Evolutionary conservation across 1,284 basidiomycete species (phyloP), one percentile per base, ranked within the genome.

Genomic region (Cryptococcus wingfieldii): DNA sequence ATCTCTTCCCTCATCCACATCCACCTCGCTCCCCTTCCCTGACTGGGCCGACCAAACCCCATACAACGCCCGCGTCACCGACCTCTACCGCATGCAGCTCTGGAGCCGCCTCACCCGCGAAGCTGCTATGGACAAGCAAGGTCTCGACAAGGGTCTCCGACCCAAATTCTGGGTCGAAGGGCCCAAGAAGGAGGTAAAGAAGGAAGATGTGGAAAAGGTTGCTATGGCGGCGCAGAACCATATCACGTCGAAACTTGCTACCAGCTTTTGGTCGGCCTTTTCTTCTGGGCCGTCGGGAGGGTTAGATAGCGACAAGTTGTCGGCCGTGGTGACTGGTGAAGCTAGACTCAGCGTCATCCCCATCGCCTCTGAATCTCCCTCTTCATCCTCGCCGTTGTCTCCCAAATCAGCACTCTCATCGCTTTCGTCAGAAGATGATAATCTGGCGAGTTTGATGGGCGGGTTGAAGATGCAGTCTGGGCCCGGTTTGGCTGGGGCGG

Each of bases 21-120:
- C 74, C 50, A 78, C 80, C 18, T 86, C 87, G 68, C 84, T 87
- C 53, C 78, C 83, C 4, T 91, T 89, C 72, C 80, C 69, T 42
- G 64, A 72, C 18, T 78, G 76, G 73, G 64, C 86, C 38, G 88
- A 90, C 61, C 73, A 80, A 59, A 89, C 88, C 63, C 83, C 86
- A 4, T 90, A 90, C 77, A 88, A 86, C 5, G 82, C 90, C 79
- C 89, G 89, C 79, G 84, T 83, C 8, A 79, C 91, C 68, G 90
- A 93, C 77, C 82, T 84, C 72, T 91, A 83, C 65, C 83, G 90
- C 38, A 89, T 90, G 86, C 90, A 92, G 65, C 80, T 92, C 1
- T 92, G 89, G 90, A 83, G 84, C 38, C 84, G 86, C 75, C 87
- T 92, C 82, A 88, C 88, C 0, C 65, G 75, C 34, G 77, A 77